Evolutionary conservation across 2,329 filamentous ascomycete genomes (phyloP).

Genomic region (Colletotrichum viniferum): DNA sequence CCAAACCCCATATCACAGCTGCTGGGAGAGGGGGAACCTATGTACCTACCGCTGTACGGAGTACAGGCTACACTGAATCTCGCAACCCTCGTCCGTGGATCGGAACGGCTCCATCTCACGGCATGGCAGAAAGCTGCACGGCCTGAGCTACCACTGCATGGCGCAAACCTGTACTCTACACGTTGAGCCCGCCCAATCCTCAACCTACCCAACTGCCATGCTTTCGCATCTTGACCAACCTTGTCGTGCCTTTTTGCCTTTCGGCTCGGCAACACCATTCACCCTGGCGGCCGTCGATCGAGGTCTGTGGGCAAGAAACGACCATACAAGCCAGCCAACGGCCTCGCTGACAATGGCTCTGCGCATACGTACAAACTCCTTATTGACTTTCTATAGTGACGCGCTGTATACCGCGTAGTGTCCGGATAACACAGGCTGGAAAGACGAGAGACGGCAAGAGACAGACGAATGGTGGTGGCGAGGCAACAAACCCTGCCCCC

Average conservation of each 20-base stretch:
- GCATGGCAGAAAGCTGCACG: neutral
- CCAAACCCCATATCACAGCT: no score
- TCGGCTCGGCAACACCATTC: neutral
- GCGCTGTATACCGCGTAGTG: neutral
- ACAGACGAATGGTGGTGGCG: neutral
- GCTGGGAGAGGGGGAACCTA: neutral
- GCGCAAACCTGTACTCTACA: neutral
- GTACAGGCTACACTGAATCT: neutral
- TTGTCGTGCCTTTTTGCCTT: neutral
- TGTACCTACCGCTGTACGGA: no score
- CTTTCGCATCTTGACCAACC: neutral
- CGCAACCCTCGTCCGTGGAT: neutral
- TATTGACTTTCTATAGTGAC: neutral
- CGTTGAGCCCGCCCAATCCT: neutral
- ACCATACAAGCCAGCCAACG: neutral
- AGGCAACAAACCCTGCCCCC: neutral
- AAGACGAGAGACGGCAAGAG: neutral
- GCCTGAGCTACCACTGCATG: neutral
- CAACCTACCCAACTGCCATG: neutral
- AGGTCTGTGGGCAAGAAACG: neutral
- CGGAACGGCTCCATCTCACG: neutral
- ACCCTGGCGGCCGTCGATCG: neutral
- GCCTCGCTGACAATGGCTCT: neutral
- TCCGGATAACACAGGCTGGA: no score
- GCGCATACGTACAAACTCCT: neutral